Base-by-base conservation (phyloP, 345 rosid genomes). In the Adansonia digitata region DNA sequence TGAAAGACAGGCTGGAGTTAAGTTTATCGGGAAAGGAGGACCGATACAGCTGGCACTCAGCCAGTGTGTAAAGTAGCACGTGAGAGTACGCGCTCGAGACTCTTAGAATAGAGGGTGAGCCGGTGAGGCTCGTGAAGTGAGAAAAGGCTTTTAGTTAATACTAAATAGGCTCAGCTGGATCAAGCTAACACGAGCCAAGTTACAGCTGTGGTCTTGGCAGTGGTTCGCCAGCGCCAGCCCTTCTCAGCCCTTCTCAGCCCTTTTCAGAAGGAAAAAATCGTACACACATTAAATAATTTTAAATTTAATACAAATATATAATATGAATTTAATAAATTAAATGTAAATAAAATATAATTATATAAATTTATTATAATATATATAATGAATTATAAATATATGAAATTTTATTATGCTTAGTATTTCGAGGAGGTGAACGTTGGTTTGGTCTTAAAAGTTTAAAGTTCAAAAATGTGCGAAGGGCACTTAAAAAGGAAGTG, bases 1-100 rank as follows among this genome's bases (percentile, higher is more conserved):
- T 45, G 31, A n/a, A 62, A 55, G 76, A 77, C 83, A 82, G 87
- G 76, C 79, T 82, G 81, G 83, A 52, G 4, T 5, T 7, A 15
- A 39, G 48, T 14, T 37, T n/a, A 42, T 75, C 22, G 84, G 78
- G 80, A 75, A 69, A 55, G 14, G 80, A n/a, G 80, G 18, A 13
- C 1, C 7, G 24, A 29, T 13, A 74, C 77, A 48, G 83, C 81
- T 82, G 85, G 82, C 48, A 56, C 35, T 63, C 77, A 76, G n/a
- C n/a, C n/a, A n/a, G n/a, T n/a, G n/a, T 40, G 6, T 40, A 20
- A 51, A 63, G 13, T 22, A 62, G 74, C 73, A 65, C 69, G 81
- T 77, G 75, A 65, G 34, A 2, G 5, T 31, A 82, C 76, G 85
- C 82, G 78, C 81, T 1, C 5, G 9, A 22, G 18, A 15, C 22